These are phyloP conservation scores for Exserohilum turcica DNA, from an alignment of 2,329 filamentous ascomycete species.

Conservation along the genomic window DNA sequence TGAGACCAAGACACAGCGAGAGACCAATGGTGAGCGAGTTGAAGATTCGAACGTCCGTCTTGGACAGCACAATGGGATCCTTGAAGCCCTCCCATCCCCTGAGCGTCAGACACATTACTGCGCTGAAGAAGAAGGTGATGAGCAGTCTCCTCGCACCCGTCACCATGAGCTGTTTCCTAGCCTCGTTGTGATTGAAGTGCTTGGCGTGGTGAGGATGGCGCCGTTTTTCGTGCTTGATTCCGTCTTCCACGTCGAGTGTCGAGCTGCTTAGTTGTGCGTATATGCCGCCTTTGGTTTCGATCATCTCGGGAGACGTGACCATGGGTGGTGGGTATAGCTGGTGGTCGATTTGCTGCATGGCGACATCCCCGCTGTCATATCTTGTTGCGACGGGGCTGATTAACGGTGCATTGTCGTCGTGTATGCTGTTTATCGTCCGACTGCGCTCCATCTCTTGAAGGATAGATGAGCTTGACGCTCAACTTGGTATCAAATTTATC, in stretches of 20 bases:
- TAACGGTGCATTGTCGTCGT: slow-evolving; percentile 15
- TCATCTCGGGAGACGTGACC: slow-evolving; percentile 18
- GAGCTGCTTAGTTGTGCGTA: slow-evolving; percentile 25
- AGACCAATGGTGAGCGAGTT: slow-evolving; percentile 43
- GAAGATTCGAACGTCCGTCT: slow-evolving; percentile 37
- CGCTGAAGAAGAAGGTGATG: slow-evolving; percentile 39
- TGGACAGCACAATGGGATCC: slow-evolving; percentile 30
- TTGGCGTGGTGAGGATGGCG: slow-evolving; percentile 25
- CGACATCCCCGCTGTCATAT: slow-evolving; percentile 29
- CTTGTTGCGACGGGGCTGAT: slow-evolving; percentile 20
- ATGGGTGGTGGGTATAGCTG: slow-evolving; percentile 19
- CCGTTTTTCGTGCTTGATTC: slow-evolving; percentile 22
- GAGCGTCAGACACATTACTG: slow-evolving; percentile 34
- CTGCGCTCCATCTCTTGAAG: slow-evolving; percentile 13
- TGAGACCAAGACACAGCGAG: slow-evolving; percentile 43
- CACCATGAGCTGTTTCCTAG: slow-evolving; percentile 36
- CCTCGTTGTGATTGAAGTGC: slow-evolving; percentile 40
- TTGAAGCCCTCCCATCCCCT: slow-evolving; percentile 40
- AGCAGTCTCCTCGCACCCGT: slow-evolving; percentile 33
- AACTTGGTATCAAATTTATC: too few species aligned
- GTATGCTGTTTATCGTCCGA: slow-evolving; percentile 4
- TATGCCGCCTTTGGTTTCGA: slow-evolving; percentile 21
- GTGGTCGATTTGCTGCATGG: slow-evolving; percentile 29
- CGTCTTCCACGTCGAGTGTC: slow-evolving; percentile 22
- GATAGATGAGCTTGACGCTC: not conserved